Conservation (phyloP, 441 rosid species). For the California macrophylla region DNA sequence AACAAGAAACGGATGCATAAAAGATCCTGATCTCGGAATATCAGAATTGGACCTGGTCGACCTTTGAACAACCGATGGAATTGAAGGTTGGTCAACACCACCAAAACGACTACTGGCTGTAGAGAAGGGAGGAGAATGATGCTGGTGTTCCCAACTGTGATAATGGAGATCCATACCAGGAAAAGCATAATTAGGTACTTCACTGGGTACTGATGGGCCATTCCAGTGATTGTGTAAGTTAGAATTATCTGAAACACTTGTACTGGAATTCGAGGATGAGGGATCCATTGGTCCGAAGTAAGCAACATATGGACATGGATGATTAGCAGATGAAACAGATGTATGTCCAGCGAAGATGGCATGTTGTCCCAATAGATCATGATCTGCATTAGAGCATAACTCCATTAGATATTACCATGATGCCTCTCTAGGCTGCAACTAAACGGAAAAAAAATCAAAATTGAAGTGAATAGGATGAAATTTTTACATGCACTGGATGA, state of each 20-base stretch:
- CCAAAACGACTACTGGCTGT: conserved; percentile 44
- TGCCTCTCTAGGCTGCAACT: not conserved
- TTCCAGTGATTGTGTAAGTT: conserved; percentile 66
- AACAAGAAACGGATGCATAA: conserved; percentile 61
- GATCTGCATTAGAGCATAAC: conserved; percentile 48
- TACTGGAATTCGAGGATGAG: conserved; percentile 61
- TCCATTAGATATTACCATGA: conserved; percentile 1
- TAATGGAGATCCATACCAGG: conserved; percentile 69
- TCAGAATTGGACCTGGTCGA: conserved; percentile 52
- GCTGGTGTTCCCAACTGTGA: conserved; percentile 49
- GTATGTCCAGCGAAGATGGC: conserved; percentile 70
- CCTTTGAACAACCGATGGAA: conserved; percentile 50
- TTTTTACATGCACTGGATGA: conserved; percentile 69
- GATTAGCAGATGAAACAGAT: conserved; percentile 55
- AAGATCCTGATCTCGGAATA: conserved; percentile 62
- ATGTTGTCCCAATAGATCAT: conserved; percentile 61
- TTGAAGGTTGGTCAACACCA: conserved; percentile 50
- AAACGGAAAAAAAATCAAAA: conserved; percentile 2
- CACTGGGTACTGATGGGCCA: conserved; percentile 35
- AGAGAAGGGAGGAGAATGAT: conserved; percentile 60
- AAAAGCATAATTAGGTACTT: conserved; percentile 51
- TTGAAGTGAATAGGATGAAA: conserved; percentile 11
- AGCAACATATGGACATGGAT: conserved; percentile 81
- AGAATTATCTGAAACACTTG: conserved; percentile 58
- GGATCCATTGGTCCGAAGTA: conserved; percentile 82